Evolutionary conservation across 75 land plant species (phyloP).

Genomic region (Picea sitchensis): DNA sequence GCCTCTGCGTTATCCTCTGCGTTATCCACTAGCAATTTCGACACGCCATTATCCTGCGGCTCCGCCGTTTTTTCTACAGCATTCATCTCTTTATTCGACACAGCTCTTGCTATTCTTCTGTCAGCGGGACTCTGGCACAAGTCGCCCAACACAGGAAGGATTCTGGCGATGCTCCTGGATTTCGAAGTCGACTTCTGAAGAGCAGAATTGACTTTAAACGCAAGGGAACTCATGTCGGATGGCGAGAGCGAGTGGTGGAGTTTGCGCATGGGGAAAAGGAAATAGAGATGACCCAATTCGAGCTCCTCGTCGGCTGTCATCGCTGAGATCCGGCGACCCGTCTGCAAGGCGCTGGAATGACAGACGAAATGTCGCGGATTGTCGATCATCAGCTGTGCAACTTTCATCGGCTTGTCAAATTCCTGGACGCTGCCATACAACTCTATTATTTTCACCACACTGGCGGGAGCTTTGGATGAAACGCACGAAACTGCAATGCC

Average conservation of each 20-base stretch:
- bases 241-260: constrained; percentile 2
- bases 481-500: neutral
- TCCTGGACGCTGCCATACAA: constrained; percentile 1
- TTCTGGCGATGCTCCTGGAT: neutral
- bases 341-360: neutral
- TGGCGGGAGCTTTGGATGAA: neutral
- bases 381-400: constrained; percentile 9
- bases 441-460: neutral
- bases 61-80: too few relatives aligned
- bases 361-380: constrained; percentile 10
- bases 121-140: neutral
- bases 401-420: constrained; percentile 2
- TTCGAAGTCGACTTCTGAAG: neutral
- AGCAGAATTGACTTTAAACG: neutral
- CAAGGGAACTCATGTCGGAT: neutral
- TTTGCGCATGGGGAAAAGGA: constrained; percentile 4
- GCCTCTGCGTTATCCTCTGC: too few relatives aligned
- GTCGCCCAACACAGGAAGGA: neutral
- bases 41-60: too few relatives aligned
- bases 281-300: constrained; percentile 1
- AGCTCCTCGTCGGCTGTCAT: constrained; percentile 8
- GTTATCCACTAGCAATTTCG: too few relatives aligned
- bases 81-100: too few relatives aligned
- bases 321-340: neutral
- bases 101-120: too few relatives aligned